phyloP scores from a whole-genome alignment of 2,329 filamentous ascomycete species.

The Cytospora piceae region DNA sequence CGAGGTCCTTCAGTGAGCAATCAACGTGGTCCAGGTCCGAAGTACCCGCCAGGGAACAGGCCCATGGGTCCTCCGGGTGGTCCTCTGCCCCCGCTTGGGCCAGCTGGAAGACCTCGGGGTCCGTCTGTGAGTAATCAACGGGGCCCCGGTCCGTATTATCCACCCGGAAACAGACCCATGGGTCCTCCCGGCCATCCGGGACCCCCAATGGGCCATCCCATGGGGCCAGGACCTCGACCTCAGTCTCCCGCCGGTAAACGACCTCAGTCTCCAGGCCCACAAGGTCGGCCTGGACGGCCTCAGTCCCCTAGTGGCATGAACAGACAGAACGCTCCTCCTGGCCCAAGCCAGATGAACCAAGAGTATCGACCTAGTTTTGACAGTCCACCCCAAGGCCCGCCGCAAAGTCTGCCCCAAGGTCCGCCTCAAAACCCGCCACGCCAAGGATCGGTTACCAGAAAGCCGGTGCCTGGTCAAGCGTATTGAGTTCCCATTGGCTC shows the following conservation, averaged over 20 bases:
- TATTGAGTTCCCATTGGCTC: conserved; percentile 39
- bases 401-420: conserved; percentile 15
- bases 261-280: conserved; percentile 38
- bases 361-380: conserved; percentile 30
- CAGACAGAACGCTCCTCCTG: conserved; percentile 48
- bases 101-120: conserved; percentile 38
- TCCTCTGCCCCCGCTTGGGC: conserved; percentile 40
- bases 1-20: conserved; percentile 42
- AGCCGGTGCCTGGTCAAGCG: conserved; percentile 61
- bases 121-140: conserved; percentile 40
- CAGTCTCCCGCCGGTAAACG: conserved; percentile 47
- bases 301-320: conserved; percentile 43
- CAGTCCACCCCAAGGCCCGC: neutral
- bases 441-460: conserved; percentile 53
- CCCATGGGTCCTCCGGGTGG: conserved; percentile 46
- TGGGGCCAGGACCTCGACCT: conserved; percentile 40
- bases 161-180: conserved; percentile 44
- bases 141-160: conserved; percentile 43
- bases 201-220: conserved; percentile 39
- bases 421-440: conserved; percentile 39
- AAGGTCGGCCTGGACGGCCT: conserved; percentile 31
- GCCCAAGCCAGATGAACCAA: conserved; percentile 52
- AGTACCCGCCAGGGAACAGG: conserved; percentile 40
- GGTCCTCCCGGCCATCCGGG: conserved; percentile 42
- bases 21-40: conserved; percentile 46